Base-by-base conservation (phyloP, 148 eudicot species). In the Chenopodium berlandieri region DNA sequence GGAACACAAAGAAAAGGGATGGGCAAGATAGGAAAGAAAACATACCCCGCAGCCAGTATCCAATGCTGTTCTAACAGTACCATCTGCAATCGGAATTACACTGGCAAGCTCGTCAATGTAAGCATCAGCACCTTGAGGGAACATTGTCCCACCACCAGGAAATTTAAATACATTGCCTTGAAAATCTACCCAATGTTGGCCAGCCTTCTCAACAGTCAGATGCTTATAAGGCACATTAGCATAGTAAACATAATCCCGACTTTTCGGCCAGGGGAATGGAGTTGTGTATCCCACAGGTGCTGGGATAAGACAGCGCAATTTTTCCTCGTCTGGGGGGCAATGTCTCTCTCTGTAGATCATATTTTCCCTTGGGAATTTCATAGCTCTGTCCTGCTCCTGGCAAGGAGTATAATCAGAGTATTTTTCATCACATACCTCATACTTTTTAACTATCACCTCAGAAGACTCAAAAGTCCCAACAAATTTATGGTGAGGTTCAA, bases 91-190 rank as follows among this genome's bases (percentile, higher is more conserved):
- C 14, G 97, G 97, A 79, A 94, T 89, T 79, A 94, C 95, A 30
- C 88, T 88, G 76, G 97, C 95, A 81, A 94, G 92, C 78, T 94
- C 94, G 79, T 92, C 91, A 79, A 94, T 94, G 80, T 94, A 94
- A 9, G 90, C 91, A 89, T 93, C 97, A 23, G 97, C 97, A 17
- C 97, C 97, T 73, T 92, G 95, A 80, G 97, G 97, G 78, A 94
- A 94, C 90, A 90, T 91, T 0, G 97, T 94, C 64, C 97, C 97
- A 72, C 97, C 97, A 82, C 97, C 97, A 9, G 97, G 97, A 81
- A 94, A 94, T 84, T 90, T 92, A 73, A 94, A 92, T 12, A 94
- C 94, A 73, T 92, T 84, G 54, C 95, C 97, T 80, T 90, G 82
- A 83, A 82, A 94, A 75, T 94, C 89, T 9, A 94, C 90, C 97